Evolutionary conservation across 345 rosid species (phyloP).

Genomic region (Salix brachista): DNA sequence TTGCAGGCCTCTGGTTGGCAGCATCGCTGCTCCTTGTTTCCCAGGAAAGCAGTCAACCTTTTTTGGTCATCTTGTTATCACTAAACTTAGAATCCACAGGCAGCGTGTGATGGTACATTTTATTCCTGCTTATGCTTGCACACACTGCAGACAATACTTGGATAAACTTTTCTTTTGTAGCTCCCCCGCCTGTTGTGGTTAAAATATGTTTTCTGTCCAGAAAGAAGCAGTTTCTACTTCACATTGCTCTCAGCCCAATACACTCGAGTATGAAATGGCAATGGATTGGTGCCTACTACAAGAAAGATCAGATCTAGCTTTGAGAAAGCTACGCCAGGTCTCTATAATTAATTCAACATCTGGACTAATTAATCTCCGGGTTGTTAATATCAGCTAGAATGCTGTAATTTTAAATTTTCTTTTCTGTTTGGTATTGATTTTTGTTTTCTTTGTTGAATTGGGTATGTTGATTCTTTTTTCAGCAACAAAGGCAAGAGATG

Average conservation of each 20-base stretch:
- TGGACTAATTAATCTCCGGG: not conserved
- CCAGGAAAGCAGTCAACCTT: constrained; percentile 45
- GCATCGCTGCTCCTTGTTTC: constrained; percentile 46
- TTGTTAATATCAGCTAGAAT: not conserved
- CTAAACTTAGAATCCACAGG: constrained; percentile 37
- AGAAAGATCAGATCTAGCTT: constrained; percentile 37
- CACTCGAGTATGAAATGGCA: constrained; percentile 82
- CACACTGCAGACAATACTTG: not conserved
- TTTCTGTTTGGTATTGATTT: constrained; percentile 7
- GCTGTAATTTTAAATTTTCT: not conserved
- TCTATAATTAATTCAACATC: not conserved
- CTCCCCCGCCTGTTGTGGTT: not conserved
- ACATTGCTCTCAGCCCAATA: constrained; percentile 85
- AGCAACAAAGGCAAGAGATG: constrained; percentile 60
- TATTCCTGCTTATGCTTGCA: not conserved
- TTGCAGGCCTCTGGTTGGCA: constrained; percentile 75
- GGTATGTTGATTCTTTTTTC: constrained; percentile 9
- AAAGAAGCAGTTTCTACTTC: constrained; percentile 78
- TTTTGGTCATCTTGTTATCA: constrained; percentile 61
- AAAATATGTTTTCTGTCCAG: constrained; percentile 27
- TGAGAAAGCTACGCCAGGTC: constrained; percentile 48
- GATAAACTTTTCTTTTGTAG: not conserved
- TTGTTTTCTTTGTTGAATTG: not conserved
- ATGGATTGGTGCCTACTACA: constrained; percentile 69
- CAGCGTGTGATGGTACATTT: constrained; percentile 53